Base-by-base conservation (phyloP, 805 yeast genomes). In the Nakazawaea peltata region DNA sequence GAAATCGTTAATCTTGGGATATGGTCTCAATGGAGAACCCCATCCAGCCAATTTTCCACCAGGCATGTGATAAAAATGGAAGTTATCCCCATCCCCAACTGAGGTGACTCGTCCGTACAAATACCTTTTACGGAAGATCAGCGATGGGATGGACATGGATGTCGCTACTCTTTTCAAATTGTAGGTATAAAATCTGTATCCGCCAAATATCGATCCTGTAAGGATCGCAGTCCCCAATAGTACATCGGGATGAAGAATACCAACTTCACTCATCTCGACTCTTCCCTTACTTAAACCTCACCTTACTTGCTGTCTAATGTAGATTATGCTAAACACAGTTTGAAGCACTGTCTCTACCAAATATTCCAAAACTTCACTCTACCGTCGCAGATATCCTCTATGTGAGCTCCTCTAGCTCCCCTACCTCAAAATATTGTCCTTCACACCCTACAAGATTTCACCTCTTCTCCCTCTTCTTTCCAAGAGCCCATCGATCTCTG, bases 11-110 rank as follows among this genome's bases (percentile, higher is more conserved):
- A 68, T 56, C 9, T 59, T 55, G 0, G 97, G 97, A 0, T 74
- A 63, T 10, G 54, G 45, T 23, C 98, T 61, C 17, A 84, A 51
- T 95, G 95, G 84, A 7, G 10, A 21, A 10, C 94, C 88, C 98
- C 98, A 92, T 0, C 98, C 98, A 2, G 81, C 74, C 2, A 78
- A 48, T 0, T 67, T 41, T 0, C 98, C 97, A 3, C 97, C 97
- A 0, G 98, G 98, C 0, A 94, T 77, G 53, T 92, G 98, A 51
- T 67, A 92, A 44, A 92, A 74, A 41, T 88, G 82, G 57, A 92
- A 90, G 54, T 90, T 90, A 54, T 92, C 98, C 12, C 95, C 96
- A 55, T 88, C 97, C 0, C 96, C 96, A 0, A 88, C 97, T 2
- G 92, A 65, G 0, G 95, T 82, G 4, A 88, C 96, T 41, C 67